These are phyloP conservation scores for Calocybe gangraenosa DNA, from an alignment of 768 basidiomycete species.

Conservation along the genomic window DNA sequence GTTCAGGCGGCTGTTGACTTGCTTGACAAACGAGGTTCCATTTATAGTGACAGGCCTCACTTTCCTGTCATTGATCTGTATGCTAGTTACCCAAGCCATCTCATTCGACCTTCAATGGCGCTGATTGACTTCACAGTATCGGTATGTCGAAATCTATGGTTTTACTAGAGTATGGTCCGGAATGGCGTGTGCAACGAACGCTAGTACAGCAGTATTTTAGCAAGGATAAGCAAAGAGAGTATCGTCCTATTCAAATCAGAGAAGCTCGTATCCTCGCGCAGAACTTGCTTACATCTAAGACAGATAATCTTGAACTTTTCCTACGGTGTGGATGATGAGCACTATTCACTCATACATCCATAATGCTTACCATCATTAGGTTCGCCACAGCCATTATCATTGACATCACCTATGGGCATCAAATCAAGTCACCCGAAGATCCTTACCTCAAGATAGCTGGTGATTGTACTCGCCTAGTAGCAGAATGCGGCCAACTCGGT, in stretches of 20 bases:
- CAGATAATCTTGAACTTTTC: slow-evolving; percentile 3
- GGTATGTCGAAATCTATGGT: slow-evolving; percentile 2
- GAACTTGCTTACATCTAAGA: slow-evolving; percentile 14
- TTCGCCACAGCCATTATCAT: slow-evolving; percentile 20
- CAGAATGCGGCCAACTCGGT: slow-evolving; percentile 16
- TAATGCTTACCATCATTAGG: neutral
- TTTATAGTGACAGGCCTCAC: slow-evolving; percentile 29
- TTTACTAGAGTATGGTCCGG: slow-evolving; percentile 12
- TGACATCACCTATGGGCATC: slow-evolving; percentile 27
- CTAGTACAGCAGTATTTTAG: slow-evolving; percentile 7
- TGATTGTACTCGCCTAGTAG: slow-evolving; percentile 21
- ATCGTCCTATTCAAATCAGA: slow-evolving; percentile 9
- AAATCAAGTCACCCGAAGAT: slow-evolving; percentile 28
- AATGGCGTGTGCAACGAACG: slow-evolving; percentile 12
- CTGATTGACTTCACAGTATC: slow-evolving; percentile 3
- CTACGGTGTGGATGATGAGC: too few relatives aligned
- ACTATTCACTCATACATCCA: too few relatives aligned
- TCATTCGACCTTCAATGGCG: too few relatives aligned
- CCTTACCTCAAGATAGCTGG: too few relatives aligned
- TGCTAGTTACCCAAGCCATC: neutral
- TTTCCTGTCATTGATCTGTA: slow-evolving; percentile 18
- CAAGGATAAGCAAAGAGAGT: slow-evolving; percentile 1
- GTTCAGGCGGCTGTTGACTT: slow-evolving; percentile 35
- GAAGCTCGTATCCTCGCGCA: slow-evolving; percentile 17
- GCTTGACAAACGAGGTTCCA: slow-evolving; percentile 34